Evolutionary conservation across 257 asterid genomes (phyloP), one percentile per base, ranked within the genome.

Genomic region (Gardenia jasminoides): DNA sequence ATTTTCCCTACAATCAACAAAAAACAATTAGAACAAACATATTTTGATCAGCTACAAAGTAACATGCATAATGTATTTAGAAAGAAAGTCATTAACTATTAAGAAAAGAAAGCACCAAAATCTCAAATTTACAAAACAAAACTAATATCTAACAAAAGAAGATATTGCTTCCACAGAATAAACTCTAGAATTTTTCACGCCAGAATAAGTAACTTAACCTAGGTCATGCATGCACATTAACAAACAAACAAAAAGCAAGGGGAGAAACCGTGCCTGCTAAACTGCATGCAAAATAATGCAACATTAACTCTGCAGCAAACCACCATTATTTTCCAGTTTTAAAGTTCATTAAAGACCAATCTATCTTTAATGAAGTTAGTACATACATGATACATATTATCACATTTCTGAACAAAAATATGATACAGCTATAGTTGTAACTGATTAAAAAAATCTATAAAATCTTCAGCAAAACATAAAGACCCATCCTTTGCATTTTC

Each of bases 1-100:
- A 74, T 95, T 93, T 84, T 95, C 99, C 91, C 99, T 95, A 96
- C 79, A 79, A 86, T 68, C 68, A 82, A 66, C 62, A 78, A 74
- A 1, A 1, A n/a, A 67, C 50, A 47, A 30, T 59, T 58, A 73
- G 66, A 74, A 30, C 22, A 16, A 33, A 72, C 33, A 46, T 30
- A 31, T 56, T 12, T 56, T 31, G 62, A 54, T 19, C 26, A 19
- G 62, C 62, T 4, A 54, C 26, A 54, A 54, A 50, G 58, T 20
- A 54, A 54, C n/a, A 54, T 6, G 26, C 62, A 54, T 19, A 36
- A 3, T 36, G 41, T 5, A 36, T 36, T 36, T 36, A 59, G 66
- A 24, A 24, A 59, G 66, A 24, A 59, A 59, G 66, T 24, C 31
- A 59, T 59, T 24, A n/a, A 59, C 30, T n/a, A 59, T 24, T 24